Base-by-base conservation (phyloP, 176 grass and related monocot genomes). In the Urochloa ruziziensis region DNA sequence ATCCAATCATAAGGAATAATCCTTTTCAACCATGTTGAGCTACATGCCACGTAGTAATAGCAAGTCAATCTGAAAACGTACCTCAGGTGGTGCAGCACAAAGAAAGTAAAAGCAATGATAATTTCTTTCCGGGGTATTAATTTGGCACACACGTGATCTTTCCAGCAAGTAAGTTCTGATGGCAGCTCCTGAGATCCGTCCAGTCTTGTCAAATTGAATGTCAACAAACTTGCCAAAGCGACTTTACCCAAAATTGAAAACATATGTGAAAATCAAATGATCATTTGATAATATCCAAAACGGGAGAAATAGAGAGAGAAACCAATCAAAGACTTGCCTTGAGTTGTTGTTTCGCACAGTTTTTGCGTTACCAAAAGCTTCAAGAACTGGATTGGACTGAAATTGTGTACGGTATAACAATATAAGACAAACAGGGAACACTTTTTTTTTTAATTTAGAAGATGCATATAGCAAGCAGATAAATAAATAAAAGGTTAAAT, bases 351-450 rank as follows among this genome's bases (percentile, higher is more conserved):
- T 99, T 32, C 93, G 69, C 68, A 99, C 91, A 67, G 93, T 99
- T 92, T 99, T 99, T 61, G 97, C 97, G 59, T 99, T 99, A 27
- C 97, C 97, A 94, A 99, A 99, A 85, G 97, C 97, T 96, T 99
- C 97, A 81, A 99, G 97, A 75, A 99, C 89, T 65, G 97, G 97
- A 86, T 99, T 99, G 23, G 97, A 99, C 97, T 99, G 87, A 96
- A 88, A 85, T 67, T 71, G 48, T 51, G 47, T 88, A 36, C 21
- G 74, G 52, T 57, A 75, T 54, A 39, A 57, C 64, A 36, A 49
- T 40, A 77, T 70, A 73, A 92, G 79, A 63, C 42, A 82, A n/a
- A 67, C 63, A 84, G 39, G 40, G 21, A 83, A 35, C 47, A 14
- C 59, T 18, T 34, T 17, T 34, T n/a, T n/a, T 73, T 73, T 52